These are phyloP conservation scores for Royoungia palumana DNA, from an alignment of 768 basidiomycete genomes.

Conservation along the genomic window DNA sequence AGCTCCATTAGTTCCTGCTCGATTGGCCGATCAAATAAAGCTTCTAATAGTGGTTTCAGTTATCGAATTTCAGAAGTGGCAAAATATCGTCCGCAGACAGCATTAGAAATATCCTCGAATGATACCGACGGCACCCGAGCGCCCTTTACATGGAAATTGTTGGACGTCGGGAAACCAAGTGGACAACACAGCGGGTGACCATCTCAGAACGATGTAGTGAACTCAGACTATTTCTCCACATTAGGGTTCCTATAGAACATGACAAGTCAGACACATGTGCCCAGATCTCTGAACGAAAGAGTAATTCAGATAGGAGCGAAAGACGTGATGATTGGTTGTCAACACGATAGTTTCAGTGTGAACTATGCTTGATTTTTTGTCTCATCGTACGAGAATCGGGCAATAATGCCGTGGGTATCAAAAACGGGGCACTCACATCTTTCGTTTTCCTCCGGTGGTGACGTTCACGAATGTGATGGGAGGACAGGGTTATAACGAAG, in stretches of 20 bases:
- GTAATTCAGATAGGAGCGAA: conserved; percentile 99
- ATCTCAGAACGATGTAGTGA: no score
- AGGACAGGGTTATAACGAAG: not conserved
- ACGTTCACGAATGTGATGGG: conserved; percentile 81
- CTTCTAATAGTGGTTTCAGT: no score
- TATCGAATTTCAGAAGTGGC: no score
- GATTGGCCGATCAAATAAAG: no score
- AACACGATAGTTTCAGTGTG: conserved; percentile 89
- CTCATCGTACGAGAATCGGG: conserved; percentile 21
- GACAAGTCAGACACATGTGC: conserved; percentile 3
- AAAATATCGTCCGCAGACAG: no score
- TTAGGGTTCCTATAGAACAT: conserved; percentile 16
- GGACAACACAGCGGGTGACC: no score
- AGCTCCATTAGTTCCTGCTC: no score
- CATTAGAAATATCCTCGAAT: no score
- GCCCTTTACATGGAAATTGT: no score
- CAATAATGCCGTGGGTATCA: conserved; percentile 30
- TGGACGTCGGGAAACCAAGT: no score
- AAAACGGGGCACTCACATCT: conserved; percentile 73
- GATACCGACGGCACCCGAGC: no score
- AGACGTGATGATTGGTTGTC: conserved; percentile 89
- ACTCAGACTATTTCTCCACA: not conserved
- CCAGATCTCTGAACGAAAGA: not conserved
- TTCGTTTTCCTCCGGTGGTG: conserved; percentile 85
- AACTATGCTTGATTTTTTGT: conserved; percentile 78